These are phyloP conservation scores for Thelonectria rubi DNA, from an alignment of 2,329 filamentous ascomycete genomes.

Conservation along the genomic window DNA sequence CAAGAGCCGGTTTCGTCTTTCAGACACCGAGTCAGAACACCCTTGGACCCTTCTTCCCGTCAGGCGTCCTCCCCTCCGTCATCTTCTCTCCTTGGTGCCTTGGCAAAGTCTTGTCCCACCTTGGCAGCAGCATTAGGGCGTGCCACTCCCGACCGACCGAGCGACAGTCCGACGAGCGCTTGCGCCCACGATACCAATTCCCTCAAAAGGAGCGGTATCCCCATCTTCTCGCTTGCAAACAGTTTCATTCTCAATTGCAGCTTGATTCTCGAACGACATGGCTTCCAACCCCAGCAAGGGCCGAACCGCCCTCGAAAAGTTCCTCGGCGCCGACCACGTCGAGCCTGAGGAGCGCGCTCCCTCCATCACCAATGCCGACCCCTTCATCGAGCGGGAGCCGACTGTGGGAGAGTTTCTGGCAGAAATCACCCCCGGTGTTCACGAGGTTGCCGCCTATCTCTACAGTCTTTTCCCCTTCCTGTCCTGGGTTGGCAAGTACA, in stretches of 20 bases:
- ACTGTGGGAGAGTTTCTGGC: constrained; percentile 53
- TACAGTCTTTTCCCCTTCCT: constrained; percentile 58
- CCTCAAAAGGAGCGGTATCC: constrained; percentile 3
- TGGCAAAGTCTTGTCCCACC: constrained; percentile 34
- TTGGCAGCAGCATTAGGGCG: constrained; percentile 36
- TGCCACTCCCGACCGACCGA: constrained; percentile 41
- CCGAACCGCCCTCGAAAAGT: constrained; percentile 43
- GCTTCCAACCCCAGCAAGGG: constrained; percentile 38
- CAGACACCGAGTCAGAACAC: background rate
- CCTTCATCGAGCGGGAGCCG: constrained; percentile 53
- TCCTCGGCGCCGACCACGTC: constrained; percentile 47
- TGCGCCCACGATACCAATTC: constrained; percentile 17
- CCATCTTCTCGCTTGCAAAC: constrained; percentile 27
- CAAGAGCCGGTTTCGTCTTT: constrained; percentile 16
- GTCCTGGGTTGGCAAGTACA: constrained; percentile 61
- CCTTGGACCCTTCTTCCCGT: constrained; percentile 8
- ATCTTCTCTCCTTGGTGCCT: constrained; percentile 8
- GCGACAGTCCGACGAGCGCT: constrained; percentile 38
- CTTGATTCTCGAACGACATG: constrained; percentile 34
- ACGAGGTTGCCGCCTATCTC: constrained; percentile 47
- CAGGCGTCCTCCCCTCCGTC: constrained; percentile 27
- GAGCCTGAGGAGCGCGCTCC: constrained; percentile 47
- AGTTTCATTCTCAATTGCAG: constrained; percentile 23
- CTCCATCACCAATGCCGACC: constrained; percentile 49
- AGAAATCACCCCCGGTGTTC: constrained; percentile 49